These are phyloP conservation scores for Solanum lignicaule DNA, from an alignment of 257 asterid species.

Conservation along the genomic window DNA sequence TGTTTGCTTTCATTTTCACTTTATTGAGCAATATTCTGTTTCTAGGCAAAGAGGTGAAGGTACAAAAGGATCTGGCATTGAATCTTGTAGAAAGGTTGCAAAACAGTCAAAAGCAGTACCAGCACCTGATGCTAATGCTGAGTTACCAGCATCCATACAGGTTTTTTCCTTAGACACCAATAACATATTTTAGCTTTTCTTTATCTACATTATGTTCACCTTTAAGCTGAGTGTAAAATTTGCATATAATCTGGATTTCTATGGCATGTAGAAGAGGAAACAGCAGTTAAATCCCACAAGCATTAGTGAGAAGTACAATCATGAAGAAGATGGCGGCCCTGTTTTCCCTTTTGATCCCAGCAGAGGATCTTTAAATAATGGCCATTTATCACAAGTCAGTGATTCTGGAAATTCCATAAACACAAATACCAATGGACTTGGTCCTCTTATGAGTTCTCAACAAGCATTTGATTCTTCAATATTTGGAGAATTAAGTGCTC, in stretches of 20 bases:
- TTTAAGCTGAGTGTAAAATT: neutral
- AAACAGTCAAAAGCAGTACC: slow-evolving; percentile 48
- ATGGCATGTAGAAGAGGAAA: slow-evolving; percentile 36
- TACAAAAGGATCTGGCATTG: slow-evolving; percentile 33
- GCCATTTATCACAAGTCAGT: slow-evolving; percentile 22
- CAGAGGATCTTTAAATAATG: slow-evolving; percentile 19
- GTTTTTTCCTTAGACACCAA: slow-evolving; percentile 15
- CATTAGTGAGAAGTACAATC: slow-evolving; percentile 46
- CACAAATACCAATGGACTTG: slow-evolving; percentile 10
- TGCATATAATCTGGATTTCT: neutral
- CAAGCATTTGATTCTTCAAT: slow-evolving; percentile 29
- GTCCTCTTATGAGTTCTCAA: slow-evolving; percentile 11
- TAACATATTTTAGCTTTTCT: neutral
- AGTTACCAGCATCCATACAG: slow-evolving; percentile 48
- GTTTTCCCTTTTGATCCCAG: slow-evolving; percentile 40
- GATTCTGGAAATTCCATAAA: slow-evolving; percentile 20
- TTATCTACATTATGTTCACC: neutral
- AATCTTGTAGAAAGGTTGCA: slow-evolving; percentile 32
- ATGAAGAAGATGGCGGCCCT: slow-evolving; percentile 37
- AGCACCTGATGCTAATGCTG: slow-evolving; percentile 65
- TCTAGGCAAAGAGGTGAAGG: slow-evolving; percentile 50
- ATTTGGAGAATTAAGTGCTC: slow-evolving; percentile 33
- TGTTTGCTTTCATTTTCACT: neutral
- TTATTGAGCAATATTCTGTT: neutral
- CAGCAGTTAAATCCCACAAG: slow-evolving; percentile 42